These are phyloP conservation scores for Rhodotorula sphaerocarpa DNA, from an alignment of 768 basidiomycete genomes.

Conservation along the genomic window DNA sequence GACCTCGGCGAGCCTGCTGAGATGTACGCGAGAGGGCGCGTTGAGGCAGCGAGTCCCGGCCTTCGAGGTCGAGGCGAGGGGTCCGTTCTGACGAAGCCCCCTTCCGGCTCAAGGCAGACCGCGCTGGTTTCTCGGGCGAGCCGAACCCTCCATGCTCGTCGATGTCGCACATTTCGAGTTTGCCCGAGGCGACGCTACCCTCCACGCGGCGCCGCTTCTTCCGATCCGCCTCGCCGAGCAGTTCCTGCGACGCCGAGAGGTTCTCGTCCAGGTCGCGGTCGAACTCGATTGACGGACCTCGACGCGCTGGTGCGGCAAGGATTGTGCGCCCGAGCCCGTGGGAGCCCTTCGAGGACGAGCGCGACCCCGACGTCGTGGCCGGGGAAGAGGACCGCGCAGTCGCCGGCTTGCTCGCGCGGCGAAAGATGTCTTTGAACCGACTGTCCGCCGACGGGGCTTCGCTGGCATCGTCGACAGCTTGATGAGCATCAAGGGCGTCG, in stretches of 20 bases:
- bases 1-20: neutral
- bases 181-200: constrained; percentile 3
- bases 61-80: neutral
- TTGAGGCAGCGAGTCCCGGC: too few species aligned
- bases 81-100: neutral
- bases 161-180: constrained; percentile 8
- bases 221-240: neutral
- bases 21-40: too few species aligned
- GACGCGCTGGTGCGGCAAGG: neutral
- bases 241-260: neutral
- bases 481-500: too few species aligned
- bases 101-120: neutral
- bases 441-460: too few species aligned
- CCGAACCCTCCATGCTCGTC: neutral
- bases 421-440: neutral
- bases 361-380: neutral
- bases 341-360: neutral
- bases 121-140: neutral
- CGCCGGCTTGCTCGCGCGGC: neutral
- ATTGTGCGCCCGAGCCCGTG: neutral
- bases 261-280: neutral
- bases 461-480: too few species aligned
- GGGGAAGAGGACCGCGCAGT: neutral
- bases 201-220: constrained; percentile 1
- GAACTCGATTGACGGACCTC: neutral